Base-by-base conservation (phyloP, 495 filamentous ascomycete genomes). In the Glutinoglossum americanum region DNA sequence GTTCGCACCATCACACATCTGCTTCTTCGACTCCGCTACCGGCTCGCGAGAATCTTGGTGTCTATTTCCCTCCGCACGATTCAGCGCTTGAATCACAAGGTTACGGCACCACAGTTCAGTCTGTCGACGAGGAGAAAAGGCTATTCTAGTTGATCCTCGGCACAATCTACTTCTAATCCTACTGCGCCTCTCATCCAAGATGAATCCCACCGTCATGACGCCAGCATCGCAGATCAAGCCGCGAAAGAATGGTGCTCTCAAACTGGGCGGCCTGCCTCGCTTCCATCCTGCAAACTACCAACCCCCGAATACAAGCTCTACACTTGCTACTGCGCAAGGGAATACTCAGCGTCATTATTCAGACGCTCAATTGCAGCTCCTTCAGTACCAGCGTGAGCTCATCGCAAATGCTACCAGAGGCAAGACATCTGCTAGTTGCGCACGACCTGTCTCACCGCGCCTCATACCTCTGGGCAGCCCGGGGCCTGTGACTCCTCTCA, bases 401-500 rank as follows among this genome's bases (percentile, higher is more conserved):
- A 48, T 69, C 10, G 56, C 64, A 21, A 57, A 57, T 15, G 44
- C 61, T 11, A 56, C 51, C 17, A 15, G 28, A 30, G 39, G 27
- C 28, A 26, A 19, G 3, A 47, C 54, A 8, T 32, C 54, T 4
- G 32, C 45, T 10, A 51, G 68, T 60, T 59, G 61, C 57, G 61
- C 74, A 64, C 62, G 69, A 60, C 74, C 83, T 37, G 70, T 70
- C 11, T 80, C 80, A 23, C 86, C 86, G 8, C 71, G 78, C 19
- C 65, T 92, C 35, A 71, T 72, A 26, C 86, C 86, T 1, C 72
- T 84, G 3, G 77, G 77, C n/a, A 86, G 82, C 48, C 84, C 85
- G 0, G 84, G 84, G 0, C 83, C 84, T 0, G 83, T 89, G 41
- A 89, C 86, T 1, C 85, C 86, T 0, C 73, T 92, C 65, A 76